Evolutionary conservation across 1,284 basidiomycete genomes (phyloP), one percentile per base, ranked within the genome.

Genomic region (Malassezia equina): DNA sequence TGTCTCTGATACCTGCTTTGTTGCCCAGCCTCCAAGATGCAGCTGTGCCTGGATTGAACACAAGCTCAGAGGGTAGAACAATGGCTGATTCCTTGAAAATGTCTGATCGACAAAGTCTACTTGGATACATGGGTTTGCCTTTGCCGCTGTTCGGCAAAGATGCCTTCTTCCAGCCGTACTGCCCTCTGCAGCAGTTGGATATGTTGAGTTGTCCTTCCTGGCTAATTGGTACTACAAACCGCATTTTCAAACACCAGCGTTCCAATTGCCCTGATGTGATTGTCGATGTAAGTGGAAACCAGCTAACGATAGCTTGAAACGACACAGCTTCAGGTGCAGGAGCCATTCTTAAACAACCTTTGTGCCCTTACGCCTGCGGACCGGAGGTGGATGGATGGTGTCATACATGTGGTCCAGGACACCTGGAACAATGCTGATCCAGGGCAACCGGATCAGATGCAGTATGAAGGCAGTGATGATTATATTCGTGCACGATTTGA

Each of bases 121-220:
- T 94, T 75, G 81, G 86, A 9, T 99, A 88, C 75, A 82, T 91
- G 70, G 94, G 93, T 21, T 78, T 96, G 24, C 93, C 90, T 2
- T 78, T 95, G 13, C 86, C 91, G 67, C 57, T 78, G 17, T 78
- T 78, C 58, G 76, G 77, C 36, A 53, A 73, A 51, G 88, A 89
- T 62, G 81, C 90, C 1, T 91, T 96, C 78, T 99, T 98, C 78
- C 93, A 99, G 76, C 94, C 93, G 1, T 99, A 96, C 76, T 79
- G 98, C 21, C 93, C 93, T 0, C 76, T 99, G 7, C 93, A 99
- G 75, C 91, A 99, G 75, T 80, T 95, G 15, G 93, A 96, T 63
- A 82, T 90, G 77, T 77, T 94, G 36, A 84, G 82, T 65, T 82
- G 84, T 27, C 84, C 86, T 3, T 79, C 80, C 41, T 98, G 87